These are phyloP conservation scores for Diplodia sapinea DNA, from an alignment of 2,329 filamentous ascomycete species.

Conservation along the genomic window DNA sequence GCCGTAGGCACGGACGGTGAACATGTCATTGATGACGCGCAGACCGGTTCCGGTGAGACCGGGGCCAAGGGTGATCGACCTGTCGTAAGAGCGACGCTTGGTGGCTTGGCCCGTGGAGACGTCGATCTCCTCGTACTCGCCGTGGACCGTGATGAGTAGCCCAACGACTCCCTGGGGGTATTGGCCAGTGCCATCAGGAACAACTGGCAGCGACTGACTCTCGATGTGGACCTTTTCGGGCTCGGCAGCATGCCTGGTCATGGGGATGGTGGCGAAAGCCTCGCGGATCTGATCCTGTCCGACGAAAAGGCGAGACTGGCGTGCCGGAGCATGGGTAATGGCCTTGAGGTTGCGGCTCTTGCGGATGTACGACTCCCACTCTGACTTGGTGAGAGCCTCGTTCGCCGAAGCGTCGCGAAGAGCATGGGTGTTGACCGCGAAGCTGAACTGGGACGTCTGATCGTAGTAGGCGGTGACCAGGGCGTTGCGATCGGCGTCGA, in stretches of 20 bases:
- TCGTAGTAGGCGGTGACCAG: conserved; percentile 76
- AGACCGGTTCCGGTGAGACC: conserved; percentile 67
- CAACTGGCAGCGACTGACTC: conserved; percentile 73
- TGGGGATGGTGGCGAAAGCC: conserved; percentile 72
- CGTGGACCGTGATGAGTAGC: conserved; percentile 78
- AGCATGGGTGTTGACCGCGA: conserved; percentile 71
- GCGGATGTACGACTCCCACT: conserved; percentile 78
- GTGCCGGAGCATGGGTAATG: conserved; percentile 65
- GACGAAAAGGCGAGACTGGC: conserved; percentile 69
- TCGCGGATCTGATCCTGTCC: conserved; percentile 70
- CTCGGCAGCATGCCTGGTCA: conserved; percentile 74
- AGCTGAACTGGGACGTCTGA: conserved; percentile 73
- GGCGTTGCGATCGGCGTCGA: conserved; percentile 71
- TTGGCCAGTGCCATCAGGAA: conserved; percentile 71
- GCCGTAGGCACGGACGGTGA: conserved; percentile 73
- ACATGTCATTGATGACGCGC: conserved; percentile 79
- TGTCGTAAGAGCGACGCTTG: conserved; percentile 76
- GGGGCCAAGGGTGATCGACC: conserved; percentile 79
- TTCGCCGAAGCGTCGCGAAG: conserved; percentile 52
- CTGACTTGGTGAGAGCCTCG: conserved; percentile 52
- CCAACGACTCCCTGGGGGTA: conserved; percentile 73
- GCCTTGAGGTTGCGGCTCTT: conserved; percentile 78
- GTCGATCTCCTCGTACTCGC: conserved; percentile 80
- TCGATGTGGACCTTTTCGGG: conserved; percentile 81
- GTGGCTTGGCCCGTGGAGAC: conserved; percentile 60